Base-by-base conservation (phyloP, 2,329 filamentous ascomycete genomes). In the Myriosclerotinia duriaeana region DNA sequence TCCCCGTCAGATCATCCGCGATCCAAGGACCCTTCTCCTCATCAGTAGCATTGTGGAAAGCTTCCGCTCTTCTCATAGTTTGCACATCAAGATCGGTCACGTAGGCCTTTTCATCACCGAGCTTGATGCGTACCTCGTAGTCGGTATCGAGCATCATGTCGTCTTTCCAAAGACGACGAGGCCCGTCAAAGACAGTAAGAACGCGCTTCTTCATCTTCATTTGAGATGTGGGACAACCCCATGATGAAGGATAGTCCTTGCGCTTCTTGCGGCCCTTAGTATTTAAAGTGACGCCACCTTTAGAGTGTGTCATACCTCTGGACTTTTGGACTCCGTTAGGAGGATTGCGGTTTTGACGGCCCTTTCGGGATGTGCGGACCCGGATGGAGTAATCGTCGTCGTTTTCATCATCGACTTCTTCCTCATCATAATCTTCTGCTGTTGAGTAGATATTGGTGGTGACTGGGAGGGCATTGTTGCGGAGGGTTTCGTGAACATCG, bases 141-240 rank as follows among this genome's bases (percentile, higher is more conserved):
- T 97, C 93, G 20, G 91, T 93, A 72, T 93, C 92, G 60, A 99
- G 88, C 93, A 97, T 96, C 92, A 98, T 95, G 79, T 99, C 95
- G 76, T 99, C 95, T 82, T 98, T 98, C 85, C 91, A 95, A 60
- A 99, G 84, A 53, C 94, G 88, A 64, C 93, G 88, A 20, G 85
- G 85, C 0, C 95, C 95, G 75, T 98, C 93, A 74, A 96, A 99
- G 26, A 96, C 91, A 70, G 92, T 92, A 74, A 98, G 84, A 65
- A 97, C 92, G 38, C 95, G 91, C 86, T 97, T 97, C 87, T 96
- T 97, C 87, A 96, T 96, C 76, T 91, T 96, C 92, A 98, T 97
- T 81, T 95, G 93, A 74, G 92, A 90, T 74, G 91, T 89, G 69
- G 93, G 87, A 74, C 93, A 95, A 63, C 95, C 94, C 95, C 95